Evolutionary conservation across 768 basidiomycete species (phyloP).

Genomic region (Suillus clintonianus): DNA sequence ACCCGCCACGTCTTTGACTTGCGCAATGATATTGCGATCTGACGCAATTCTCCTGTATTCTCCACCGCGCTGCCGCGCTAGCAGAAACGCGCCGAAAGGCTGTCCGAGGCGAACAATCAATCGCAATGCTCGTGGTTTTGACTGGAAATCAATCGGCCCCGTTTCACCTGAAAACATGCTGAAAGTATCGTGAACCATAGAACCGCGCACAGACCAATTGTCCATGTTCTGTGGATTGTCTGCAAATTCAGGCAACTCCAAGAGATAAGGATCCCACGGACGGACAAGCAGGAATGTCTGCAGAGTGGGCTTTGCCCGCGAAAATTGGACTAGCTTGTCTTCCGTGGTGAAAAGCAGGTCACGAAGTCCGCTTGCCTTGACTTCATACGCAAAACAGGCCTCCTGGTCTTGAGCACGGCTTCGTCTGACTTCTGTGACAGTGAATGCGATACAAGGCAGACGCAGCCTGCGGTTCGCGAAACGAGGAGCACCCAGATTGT

Average conservation of each 20-base stretch:
- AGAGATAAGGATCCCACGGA: background rate
- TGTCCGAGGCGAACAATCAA: constrained; percentile 1
- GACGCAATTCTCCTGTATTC: background rate
- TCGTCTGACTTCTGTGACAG: background rate
- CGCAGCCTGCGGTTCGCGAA: background rate
- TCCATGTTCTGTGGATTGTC: background rate
- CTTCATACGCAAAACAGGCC: background rate
- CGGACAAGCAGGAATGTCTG: background rate
- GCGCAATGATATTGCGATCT: background rate
- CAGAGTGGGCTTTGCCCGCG: background rate
- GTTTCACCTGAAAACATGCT: too few species aligned
- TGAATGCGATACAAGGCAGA: background rate
- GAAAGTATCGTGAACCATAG: too few species aligned
- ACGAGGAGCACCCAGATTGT: background rate
- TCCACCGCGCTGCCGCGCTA: background rate
- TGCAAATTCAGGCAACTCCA: background rate
- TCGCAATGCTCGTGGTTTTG: background rate
- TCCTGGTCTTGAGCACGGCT: background rate
- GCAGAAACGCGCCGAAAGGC: background rate
- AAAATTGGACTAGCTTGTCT: background rate
- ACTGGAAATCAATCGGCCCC: too few species aligned
- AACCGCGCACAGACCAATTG: too few species aligned
- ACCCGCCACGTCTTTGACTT: background rate
- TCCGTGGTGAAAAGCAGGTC: background rate
- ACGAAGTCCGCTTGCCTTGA: background rate